Evolutionary conservation across 2,329 filamentous ascomycete genomes (phyloP), one percentile per base, ranked within the genome.

Genomic region (Aspergillus clavatus): DNA sequence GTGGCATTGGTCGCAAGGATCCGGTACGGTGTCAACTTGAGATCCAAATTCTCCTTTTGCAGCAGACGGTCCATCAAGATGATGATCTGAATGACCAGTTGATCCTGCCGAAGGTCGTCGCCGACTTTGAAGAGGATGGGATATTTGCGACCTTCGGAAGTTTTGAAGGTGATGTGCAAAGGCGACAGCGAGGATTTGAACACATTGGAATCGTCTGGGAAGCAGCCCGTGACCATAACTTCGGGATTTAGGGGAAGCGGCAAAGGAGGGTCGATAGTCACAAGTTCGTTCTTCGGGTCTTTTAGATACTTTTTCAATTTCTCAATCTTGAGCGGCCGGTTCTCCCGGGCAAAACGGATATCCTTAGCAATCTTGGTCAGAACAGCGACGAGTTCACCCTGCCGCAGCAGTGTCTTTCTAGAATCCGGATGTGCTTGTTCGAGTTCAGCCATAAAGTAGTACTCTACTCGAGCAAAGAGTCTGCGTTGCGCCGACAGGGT

Each of bases 91-190:
- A 98, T 94, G 27, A 98, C 91, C 2, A 98, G 80, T 63, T 98
- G 93, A 62, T 98, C 93, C 68, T 98, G 93, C 11, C 93, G 86
- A 41, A 98, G 76, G 63, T 98, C 93, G 63, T 98, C 93, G 27
- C 93, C 93, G 1, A 89, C 89, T 68, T 98, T 98, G 80, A 98
- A 98, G 42, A 97, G 86, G 52, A 98, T 86, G 7, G 91, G 86
- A 62, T 97, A 98, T 48, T 84, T 86, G 29, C 78, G 79, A 6
- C 87, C 87, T 2, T 80, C 80, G 0, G 80, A 77, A 0, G 90
- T 95, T 61, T 86, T 90, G 72, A 97, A 96, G 7, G 87, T 87
- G 48, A 96, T 82, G 57, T 93, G 89, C 48, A 98, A 85, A 0
- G 93, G 93, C 35, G 88, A 89, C 7, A 98, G 72, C 0, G 89